Evolutionary conservation across 2,329 filamentous ascomycete species (phyloP), one percentile per base, ranked within the genome.

Genomic region (Aspergillus chevalieri): DNA sequence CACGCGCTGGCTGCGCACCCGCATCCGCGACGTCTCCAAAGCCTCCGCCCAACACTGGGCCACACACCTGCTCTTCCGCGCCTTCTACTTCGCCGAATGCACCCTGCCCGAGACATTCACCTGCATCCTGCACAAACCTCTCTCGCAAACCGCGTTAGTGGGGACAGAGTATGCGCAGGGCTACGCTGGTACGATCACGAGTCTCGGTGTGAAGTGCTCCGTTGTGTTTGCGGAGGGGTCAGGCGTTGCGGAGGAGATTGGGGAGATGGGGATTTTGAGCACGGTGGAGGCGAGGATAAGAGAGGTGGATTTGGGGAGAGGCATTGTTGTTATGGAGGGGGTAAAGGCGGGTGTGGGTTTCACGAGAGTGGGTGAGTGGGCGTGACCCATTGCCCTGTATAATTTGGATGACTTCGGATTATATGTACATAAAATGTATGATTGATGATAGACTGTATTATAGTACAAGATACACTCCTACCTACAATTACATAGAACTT

Each of bases 11-110:
- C 42, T 73, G 65, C 60, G 74, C 72, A 59, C 63, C 52, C 48
- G 68, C 10, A 61, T 69, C 39, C 59, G 62, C 21, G 57, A 74
- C n/a, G 74, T 78, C 21, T 64, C 65, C 12, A 56, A 47, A 4
- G 46, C 59, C 56, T 61, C 72, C 58, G 44, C 63, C 53, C 53
- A 65, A 6, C 76, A 75, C 57, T 85, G 81, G 82, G 61, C 68
- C 2, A 61, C 69, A 12, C 72, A 78, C 61, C 74, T 82, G 2
- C 68, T 84, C 36, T 78, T 79, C 66, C 78, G 82, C 41, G 80
- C 79, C 12, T 75, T 78, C 57, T 74, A 81, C 58, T 82, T 78
- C 61, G 68, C 69, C 8, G 76, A 83, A 57, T 74, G 73, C 9
- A 46, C 64, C 1, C 63, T 83, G 4, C 80, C 81, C 1, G 61